These are phyloP conservation scores for Aureobasidium musti DNA, from an alignment of 2,329 filamentous ascomycete species.

Conservation along the genomic window DNA sequence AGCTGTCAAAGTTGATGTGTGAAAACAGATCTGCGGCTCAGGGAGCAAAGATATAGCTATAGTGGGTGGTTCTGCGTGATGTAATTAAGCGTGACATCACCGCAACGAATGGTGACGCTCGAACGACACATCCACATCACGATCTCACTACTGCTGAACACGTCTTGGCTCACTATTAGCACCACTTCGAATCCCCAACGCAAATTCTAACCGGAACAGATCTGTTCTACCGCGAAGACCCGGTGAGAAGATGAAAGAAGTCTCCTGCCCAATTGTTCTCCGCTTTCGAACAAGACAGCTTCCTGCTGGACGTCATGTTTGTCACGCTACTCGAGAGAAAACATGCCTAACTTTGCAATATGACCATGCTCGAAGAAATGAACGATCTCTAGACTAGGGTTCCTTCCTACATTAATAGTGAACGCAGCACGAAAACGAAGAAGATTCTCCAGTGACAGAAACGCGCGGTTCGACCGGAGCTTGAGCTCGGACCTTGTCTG, in stretches of 20 bases:
- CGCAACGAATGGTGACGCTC: conserved; percentile 2
- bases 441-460: neutral
- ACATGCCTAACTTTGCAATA: neutral
- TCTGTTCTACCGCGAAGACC: neutral
- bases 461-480: neutral
- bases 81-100: conserved; percentile 13
- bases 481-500: conserved; percentile 9
- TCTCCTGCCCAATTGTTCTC: neutral
- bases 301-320: neutral
- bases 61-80: neutral
- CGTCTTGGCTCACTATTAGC: conserved; percentile 6
- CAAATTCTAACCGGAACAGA: neutral
- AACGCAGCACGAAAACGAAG: neutral
- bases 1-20: conserved; percentile 11
- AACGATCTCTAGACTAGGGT: neutral
- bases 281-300: neutral
- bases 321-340: neutral
- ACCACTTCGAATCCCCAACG: neutral
- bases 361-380: no score
- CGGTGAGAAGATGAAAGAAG: neutral
- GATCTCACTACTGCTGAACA: neutral
- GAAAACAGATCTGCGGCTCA: conserved; percentile 9
- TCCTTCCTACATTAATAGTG: neutral
- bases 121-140: conserved; percentile 12
- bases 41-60: conserved; percentile 16